phyloP scores from a whole-genome alignment of 2,329 filamentous ascomycete species.

The Xylaria sp. region DNA sequence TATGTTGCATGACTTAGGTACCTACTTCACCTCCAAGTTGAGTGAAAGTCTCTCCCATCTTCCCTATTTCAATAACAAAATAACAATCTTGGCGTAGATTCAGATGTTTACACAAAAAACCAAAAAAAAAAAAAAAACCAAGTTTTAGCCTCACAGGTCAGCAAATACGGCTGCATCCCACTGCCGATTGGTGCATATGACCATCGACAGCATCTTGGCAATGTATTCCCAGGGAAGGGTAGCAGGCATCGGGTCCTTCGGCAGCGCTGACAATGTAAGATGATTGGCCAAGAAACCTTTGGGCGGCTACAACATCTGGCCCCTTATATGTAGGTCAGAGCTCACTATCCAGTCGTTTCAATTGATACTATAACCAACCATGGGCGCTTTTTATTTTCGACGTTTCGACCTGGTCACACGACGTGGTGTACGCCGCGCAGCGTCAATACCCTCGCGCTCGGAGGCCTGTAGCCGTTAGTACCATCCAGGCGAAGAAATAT shows the following conservation, averaged over 20 bases:
- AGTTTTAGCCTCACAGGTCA: not conserved
- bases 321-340: slow-evolving; percentile 12
- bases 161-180: slow-evolving; percentile 2
- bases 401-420: slow-evolving; percentile 1
- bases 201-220: slow-evolving; percentile 26
- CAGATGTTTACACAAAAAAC: not conserved
- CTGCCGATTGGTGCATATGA: slow-evolving; percentile 14
- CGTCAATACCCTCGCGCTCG: not conserved
- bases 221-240: not conserved
- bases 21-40: not conserved
- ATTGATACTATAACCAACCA: slow-evolving; percentile 22
- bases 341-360: slow-evolving; percentile 22
- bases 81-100: not conserved
- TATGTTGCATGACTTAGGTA: not conserved
- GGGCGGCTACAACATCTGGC: slow-evolving; percentile 37
- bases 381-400: not conserved
- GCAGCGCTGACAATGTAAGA: slow-evolving; percentile 28
- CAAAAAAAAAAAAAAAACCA: too few species aligned
- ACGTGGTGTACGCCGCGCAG: not conserved
- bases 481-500: too few species aligned
- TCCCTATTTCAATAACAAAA: not conserved
- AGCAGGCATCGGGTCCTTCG: slow-evolving; percentile 2
- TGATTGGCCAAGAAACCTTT: slow-evolving; percentile 39
- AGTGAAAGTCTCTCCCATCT: not conserved
- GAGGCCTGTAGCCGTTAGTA: slow-evolving; percentile 12